Conservation (phyloP, 1,139 yeast genomes). For the Geotrichum citri-aurantii region DNA sequence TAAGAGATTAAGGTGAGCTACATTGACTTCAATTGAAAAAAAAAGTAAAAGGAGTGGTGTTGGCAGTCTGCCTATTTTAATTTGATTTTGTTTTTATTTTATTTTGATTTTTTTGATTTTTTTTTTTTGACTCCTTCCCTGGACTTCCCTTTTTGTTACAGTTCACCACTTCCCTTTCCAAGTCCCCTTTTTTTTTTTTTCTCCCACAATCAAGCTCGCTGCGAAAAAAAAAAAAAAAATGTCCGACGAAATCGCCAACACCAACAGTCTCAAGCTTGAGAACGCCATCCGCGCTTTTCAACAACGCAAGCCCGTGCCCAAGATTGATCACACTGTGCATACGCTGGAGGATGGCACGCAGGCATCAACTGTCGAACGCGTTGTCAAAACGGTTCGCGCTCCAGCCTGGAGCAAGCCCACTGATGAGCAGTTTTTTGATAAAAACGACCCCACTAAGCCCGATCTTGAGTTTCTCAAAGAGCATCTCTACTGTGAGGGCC, state of each 20-base stretch:
- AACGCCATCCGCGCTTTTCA: slow-evolving; percentile 74
- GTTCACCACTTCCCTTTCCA: not conserved
- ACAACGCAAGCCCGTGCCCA: slow-evolving; percentile 41
- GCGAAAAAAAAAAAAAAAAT: slow-evolving; percentile 2
- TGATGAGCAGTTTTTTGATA: slow-evolving; percentile 65
- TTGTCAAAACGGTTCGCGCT: slow-evolving; percentile 56
- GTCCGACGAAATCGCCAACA: slow-evolving; percentile 15
- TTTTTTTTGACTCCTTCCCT: not conserved
- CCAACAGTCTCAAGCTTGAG: slow-evolving; percentile 34
- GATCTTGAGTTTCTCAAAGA: slow-evolving; percentile 62
- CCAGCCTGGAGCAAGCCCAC: slow-evolving; percentile 65
- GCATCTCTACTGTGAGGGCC: slow-evolving; percentile 78
- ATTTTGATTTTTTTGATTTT: not conserved
- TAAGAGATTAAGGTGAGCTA: too few relatives aligned
- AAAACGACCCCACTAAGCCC: slow-evolving; percentile 48
- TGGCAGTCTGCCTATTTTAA: not conserved
- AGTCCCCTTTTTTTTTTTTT: not conserved
- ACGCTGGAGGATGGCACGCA: slow-evolving; percentile 64
- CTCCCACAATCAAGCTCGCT: not conserved
- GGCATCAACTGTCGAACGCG: slow-evolving; percentile 64
- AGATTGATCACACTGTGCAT: slow-evolving; percentile 50
- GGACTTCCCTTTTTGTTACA: not conserved
- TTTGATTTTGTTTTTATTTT: not conserved
- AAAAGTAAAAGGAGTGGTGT: too few relatives aligned
- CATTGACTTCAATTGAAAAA: too few relatives aligned